These are phyloP conservation scores for Centaurea solstitialis DNA, from an alignment of 129 eudicot genomes.

Conservation along the genomic window DNA sequence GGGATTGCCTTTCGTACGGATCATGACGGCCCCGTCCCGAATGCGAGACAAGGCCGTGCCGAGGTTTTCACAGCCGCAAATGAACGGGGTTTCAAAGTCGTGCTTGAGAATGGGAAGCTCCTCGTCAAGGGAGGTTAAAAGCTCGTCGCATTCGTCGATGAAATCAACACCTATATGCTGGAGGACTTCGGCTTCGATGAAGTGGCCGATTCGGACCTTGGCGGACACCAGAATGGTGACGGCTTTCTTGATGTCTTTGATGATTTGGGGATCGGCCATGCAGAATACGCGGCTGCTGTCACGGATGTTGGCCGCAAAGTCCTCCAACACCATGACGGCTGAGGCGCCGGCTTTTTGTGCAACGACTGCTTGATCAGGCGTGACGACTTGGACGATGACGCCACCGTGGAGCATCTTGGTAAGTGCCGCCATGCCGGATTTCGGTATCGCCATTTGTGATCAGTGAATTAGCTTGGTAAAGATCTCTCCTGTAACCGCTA, in stretches of 20 bases:
- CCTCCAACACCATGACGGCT: slow-evolving; percentile 74
- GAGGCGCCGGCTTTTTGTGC: slow-evolving; percentile 77
- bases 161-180: slow-evolving; percentile 58
- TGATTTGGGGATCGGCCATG: slow-evolving; percentile 65
- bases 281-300: slow-evolving; percentile 61
- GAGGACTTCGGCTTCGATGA: slow-evolving; percentile 69
- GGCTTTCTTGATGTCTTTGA: slow-evolving; percentile 63
- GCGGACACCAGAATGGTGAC: slow-evolving; percentile 75
- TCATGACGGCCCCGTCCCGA: slow-evolving; percentile 67
- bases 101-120: slow-evolving; percentile 55
- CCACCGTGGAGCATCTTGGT: slow-evolving; percentile 75
- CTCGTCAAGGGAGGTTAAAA: slow-evolving; percentile 51
- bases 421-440: slow-evolving; percentile 58
- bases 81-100: slow-evolving; percentile 58
- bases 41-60: slow-evolving; percentile 58
- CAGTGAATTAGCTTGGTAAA: no score
- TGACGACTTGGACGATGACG: slow-evolving; percentile 72
- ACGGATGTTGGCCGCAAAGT: slow-evolving; percentile 71
- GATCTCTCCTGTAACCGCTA: no score
- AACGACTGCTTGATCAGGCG: slow-evolving; percentile 59
- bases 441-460: no score
- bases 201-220: slow-evolving; percentile 68
- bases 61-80: slow-evolving; percentile 64
- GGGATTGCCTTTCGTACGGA: slow-evolving; percentile 63
- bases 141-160: slow-evolving; percentile 66